These are phyloP conservation scores for Ampelomyces quisqualis DNA, from an alignment of 2,329 filamentous ascomycete species.

Conservation along the genomic window DNA sequence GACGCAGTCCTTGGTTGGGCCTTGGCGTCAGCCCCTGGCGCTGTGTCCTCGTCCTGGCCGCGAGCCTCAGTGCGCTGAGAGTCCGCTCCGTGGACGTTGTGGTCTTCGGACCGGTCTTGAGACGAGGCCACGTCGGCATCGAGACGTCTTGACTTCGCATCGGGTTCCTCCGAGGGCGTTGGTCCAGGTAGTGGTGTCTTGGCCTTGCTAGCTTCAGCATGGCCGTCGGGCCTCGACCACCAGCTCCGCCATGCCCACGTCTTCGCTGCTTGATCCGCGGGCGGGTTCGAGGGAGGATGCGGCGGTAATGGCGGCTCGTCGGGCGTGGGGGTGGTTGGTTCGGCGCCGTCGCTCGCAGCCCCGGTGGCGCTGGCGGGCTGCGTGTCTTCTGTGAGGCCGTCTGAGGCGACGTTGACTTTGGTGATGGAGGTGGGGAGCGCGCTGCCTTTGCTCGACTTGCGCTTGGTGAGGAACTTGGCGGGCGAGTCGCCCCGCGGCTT, in stretches of 20 bases:
- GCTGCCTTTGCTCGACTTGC: conserved; percentile 49
- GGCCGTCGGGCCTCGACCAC: conserved; percentile 55
- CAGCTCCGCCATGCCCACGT: conserved; percentile 50
- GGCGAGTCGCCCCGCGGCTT: conserved; percentile 32
- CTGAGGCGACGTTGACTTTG: conserved; percentile 48
- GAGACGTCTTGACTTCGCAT: conserved; percentile 29
- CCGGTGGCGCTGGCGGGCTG: conserved; percentile 21
- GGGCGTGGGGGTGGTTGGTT: conserved; percentile 12
- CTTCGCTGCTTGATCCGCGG: conserved; percentile 12
- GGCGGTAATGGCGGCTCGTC: conserved; percentile 49
- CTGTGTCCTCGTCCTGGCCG: conserved; percentile 17
- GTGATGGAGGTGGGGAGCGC: conserved; percentile 50
- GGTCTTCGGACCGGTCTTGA: conserved; percentile 12
- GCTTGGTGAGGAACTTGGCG: conserved; percentile 45
- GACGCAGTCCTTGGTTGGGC: conserved; percentile 21
- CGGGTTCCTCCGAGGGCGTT: conserved; percentile 40
- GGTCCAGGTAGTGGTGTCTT: conserved; percentile 45
- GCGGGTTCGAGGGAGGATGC: conserved; percentile 33
- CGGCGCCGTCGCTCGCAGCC: conserved; percentile 8
- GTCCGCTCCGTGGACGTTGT: no score
- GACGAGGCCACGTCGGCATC: conserved; percentile 8
- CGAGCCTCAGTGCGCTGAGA: no score
- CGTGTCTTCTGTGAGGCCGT: conserved; percentile 33
- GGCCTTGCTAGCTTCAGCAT: conserved; percentile 43
- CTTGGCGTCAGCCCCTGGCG: conserved; percentile 6